Conservation (phyloP, 1,284 basidiomycete species). For the Xerocomus amazonicus region DNA sequence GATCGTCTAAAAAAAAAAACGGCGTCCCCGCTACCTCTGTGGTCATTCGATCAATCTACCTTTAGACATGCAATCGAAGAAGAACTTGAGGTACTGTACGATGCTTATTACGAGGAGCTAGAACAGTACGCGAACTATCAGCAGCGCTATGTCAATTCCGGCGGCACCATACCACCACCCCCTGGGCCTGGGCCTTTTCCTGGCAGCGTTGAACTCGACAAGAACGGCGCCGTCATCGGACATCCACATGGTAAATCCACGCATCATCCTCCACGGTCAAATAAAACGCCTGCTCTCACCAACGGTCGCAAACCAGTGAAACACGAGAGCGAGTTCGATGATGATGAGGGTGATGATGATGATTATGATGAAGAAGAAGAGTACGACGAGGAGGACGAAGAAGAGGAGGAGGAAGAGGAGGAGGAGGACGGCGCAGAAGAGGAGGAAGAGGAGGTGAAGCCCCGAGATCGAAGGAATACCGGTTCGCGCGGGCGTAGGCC, state of each 20-base stretch:
- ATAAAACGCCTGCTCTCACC: conserved; percentile 33
- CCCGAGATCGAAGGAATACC: conserved; percentile 34
- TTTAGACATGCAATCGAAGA: conserved; percentile 92
- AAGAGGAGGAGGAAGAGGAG: conserved; percentile 61
- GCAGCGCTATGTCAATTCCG: conserved; percentile 86
- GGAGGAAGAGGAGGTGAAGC: conserved; percentile 50
- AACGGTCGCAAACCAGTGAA: conserved; percentile 50
- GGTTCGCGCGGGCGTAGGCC: conserved; percentile 35
- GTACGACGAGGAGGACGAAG: conserved; percentile 63
- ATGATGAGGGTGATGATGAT: conserved; percentile 57
- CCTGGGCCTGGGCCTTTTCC: conserved; percentile 98
- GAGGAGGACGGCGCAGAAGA: conserved; percentile 62
- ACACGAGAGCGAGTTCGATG: conserved; percentile 61
- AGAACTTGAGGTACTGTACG: conserved; percentile 98
- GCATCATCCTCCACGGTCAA: conserved; percentile 39
- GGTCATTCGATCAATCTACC: conserved; percentile 22
- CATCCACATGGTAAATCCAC: conserved; percentile 44
- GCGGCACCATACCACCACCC: conserved; percentile 84
- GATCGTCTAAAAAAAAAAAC: conserved; percentile 18
- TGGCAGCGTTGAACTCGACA: conserved; percentile 93
- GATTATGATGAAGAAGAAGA: conserved; percentile 59
- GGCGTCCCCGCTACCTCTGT: conserved; percentile 12
- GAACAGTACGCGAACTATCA: conserved; percentile 98
- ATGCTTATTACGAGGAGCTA: conserved; percentile 99
- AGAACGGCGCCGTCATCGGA: conserved; percentile 80